Evolutionary conservation across 2,329 filamentous ascomycete genomes (phyloP).

Genomic region (Botrytis deweyae): DNA sequence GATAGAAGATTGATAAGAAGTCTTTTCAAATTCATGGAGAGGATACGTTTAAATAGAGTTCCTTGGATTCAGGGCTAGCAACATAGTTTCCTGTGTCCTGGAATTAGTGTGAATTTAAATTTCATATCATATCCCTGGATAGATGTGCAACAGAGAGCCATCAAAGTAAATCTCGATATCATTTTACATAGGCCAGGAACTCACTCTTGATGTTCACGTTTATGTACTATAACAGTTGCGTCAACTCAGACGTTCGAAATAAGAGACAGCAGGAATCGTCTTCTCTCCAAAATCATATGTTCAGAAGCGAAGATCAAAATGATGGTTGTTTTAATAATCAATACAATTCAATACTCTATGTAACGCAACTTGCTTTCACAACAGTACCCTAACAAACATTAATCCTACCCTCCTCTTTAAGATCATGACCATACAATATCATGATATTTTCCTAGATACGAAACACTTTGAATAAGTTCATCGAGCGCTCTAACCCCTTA

Average conservation of each 20-base stretch:
- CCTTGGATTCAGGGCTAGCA: background rate
- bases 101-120: too few relatives aligned
- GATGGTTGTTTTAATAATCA: background rate
- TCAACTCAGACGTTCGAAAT: background rate
- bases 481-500: background rate
- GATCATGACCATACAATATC: accelerated
- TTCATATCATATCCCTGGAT: too few relatives aligned
- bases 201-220: accelerated
- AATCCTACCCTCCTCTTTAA: background rate
- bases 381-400: background rate
- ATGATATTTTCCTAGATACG: background rate
- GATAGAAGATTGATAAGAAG: background rate
- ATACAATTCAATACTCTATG: background rate
- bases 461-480: background rate
- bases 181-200: background rate
- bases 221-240: background rate
- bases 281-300: background rate
- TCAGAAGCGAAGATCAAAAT: background rate
- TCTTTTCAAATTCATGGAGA: accelerated
- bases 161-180: background rate
- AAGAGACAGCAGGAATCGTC: background rate
- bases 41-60: accelerated
- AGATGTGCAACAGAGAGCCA: background rate
- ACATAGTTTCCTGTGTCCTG: accelerated
- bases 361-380: background rate